These are phyloP conservation scores for Phialophora expanda DNA, from an alignment of 2,329 filamentous ascomycete species.

Conservation along the genomic window DNA sequence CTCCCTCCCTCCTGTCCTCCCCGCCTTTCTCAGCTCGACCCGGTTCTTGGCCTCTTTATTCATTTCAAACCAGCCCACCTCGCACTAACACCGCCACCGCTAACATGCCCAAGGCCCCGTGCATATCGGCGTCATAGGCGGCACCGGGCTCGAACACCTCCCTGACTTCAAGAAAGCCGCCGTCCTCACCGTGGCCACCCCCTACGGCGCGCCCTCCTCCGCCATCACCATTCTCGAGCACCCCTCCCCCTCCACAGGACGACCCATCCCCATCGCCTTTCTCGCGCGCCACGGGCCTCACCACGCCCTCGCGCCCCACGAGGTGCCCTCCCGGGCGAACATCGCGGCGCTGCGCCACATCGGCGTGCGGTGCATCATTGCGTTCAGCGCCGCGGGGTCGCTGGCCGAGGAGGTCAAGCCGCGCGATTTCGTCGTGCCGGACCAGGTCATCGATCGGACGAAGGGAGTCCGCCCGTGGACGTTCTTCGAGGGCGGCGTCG, in stretches of 20 bases:
- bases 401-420: conserved; percentile 92
- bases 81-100: background rate
- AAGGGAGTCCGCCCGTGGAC: conserved; percentile 94
- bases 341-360: conserved; percentile 94
- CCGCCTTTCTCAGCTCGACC: background rate
- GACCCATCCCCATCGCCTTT: conserved; percentile 76
- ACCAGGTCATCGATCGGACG: conserved; percentile 96
- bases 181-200: conserved; percentile 74
- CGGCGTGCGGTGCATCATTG: conserved; percentile 88
- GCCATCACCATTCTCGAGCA: conserved; percentile 88
- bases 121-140: conserved; percentile 87
- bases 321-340: conserved; percentile 93
- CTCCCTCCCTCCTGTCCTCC: no score
- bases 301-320: conserved; percentile 90
- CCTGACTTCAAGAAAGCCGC: conserved; percentile 86
- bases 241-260: conserved; percentile 69
- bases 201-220: conserved; percentile 82
- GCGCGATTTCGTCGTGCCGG: conserved; percentile 93
- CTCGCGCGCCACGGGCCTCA: conserved; percentile 87
- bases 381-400: conserved; percentile 93
- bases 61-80: background rate
- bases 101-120: conserved; percentile 63
- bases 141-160: conserved; percentile 87
- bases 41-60: background rate
- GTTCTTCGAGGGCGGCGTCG: conserved; percentile 82